Base-by-base conservation (phyloP, 805 yeast species). In the Ogataea zsoltii region DNA sequence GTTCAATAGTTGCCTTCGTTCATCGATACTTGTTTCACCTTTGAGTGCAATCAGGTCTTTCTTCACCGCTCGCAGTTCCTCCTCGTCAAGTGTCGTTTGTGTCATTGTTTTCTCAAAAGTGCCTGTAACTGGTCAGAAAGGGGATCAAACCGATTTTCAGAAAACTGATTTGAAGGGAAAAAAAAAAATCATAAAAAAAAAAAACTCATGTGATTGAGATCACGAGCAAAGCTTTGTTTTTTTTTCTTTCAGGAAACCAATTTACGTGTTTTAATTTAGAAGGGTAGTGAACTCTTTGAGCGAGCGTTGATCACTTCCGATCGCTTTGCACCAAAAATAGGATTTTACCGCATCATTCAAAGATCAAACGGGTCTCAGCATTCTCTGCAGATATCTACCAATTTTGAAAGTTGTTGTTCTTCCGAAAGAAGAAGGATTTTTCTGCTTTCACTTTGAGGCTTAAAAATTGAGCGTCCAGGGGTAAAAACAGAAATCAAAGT, bases 41-140 rank as follows among this genome's bases (percentile, higher is more conserved):
- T 53, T 57, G 18, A 28, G 44, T 35, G 42, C 51, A 7, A 62
- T 57, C 33, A 58, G 46, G 6, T 34, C 29, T 14, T 44, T 41
- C 38, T 60, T 60, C 23, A 57, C 36, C 3, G 29, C 37, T 16
- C 14, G 25, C 12, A 57, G 30, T 13, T 53, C 51, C 3, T 38
- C 14, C 7, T 33, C 42, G 17, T 19, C 31, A 13, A 14, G 29
- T 3, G 17, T 6, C 9, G 9, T 25, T 9, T 7, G 36, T n/a
- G 14, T n/a, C 31, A 28, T n/a, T 28, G 14, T n/a, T n/a, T n/a
- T 28, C 31, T 6, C 25, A 9, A 9, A 10, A 26, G 17, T 16
- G 14, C 17, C 11, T 9, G 11, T 18, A 31, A 4, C 18, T 18
- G 10, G 6, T 11, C 4, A 31, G 10, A 11, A 15, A 6, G 11